Evolutionary conservation across 768 basidiomycete species (phyloP).

Genomic region (Antrodiella citrinella): DNA sequence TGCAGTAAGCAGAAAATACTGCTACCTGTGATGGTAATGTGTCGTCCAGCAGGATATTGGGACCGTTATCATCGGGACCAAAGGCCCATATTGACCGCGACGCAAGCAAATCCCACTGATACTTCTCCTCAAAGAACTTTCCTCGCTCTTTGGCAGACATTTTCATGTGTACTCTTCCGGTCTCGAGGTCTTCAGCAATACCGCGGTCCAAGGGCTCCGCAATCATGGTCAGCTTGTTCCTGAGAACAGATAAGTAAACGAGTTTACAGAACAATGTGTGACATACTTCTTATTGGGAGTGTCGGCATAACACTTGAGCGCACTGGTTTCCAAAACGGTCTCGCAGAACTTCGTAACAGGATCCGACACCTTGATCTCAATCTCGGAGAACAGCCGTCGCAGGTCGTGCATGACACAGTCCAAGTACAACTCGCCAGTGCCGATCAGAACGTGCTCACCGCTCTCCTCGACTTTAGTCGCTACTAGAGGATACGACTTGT

Average conservation of each 20-base stretch:
- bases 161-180: slow-evolving; percentile 86
- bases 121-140: slow-evolving; percentile 92
- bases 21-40: slow-evolving; percentile 87
- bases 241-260: slow-evolving; percentile 24
- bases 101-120: slow-evolving; percentile 96
- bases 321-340: slow-evolving; percentile 95
- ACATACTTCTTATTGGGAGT: slow-evolving; percentile 97
- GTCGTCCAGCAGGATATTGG: slow-evolving; percentile 92
- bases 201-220: slow-evolving; percentile 95
- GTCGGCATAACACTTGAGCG: slow-evolving; percentile 97
- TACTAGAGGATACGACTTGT: slow-evolving; percentile 94
- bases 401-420: slow-evolving; percentile 98
- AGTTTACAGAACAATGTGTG: not conserved
- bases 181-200: slow-evolving; percentile 93
- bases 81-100: slow-evolving; percentile 99
- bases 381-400: slow-evolving; percentile 86
- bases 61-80: slow-evolving; percentile 91
- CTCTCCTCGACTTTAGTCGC: slow-evolving; percentile 97
- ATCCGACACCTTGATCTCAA: slow-evolving; percentile 99
- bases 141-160: slow-evolving; percentile 95
- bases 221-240: slow-evolving; percentile 98
- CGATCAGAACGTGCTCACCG: slow-evolving; percentile 94
- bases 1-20: slow-evolving; percentile 1
- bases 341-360: slow-evolving; percentile 98
- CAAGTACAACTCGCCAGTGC: slow-evolving; percentile 94